Percentiles rank a stretch among this genome's conserved stretches.
phyloP scores from a whole-genome alignment of 768 basidiomycete species.

The Naganishia vaughanmartiniae region DNA sequence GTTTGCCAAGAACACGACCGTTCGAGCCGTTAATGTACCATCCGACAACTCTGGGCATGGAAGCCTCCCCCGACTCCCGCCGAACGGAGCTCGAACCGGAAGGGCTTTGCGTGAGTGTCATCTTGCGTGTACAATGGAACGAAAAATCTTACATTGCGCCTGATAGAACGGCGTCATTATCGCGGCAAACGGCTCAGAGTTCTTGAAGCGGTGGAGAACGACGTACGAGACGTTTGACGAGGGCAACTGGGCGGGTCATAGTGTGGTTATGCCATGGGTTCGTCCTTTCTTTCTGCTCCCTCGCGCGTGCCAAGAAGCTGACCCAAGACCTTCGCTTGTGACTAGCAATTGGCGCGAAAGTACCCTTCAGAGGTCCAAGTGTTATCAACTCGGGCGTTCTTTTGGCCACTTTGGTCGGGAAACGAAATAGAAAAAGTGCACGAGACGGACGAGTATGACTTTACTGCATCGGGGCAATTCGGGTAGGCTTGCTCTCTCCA shows the following conservation, averaged over 20 bases:
- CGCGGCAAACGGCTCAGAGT: slow-evolving; percentile 42
- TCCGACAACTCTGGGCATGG: slow-evolving; percentile 50
- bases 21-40: slow-evolving; percentile 46
- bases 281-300: slow-evolving; percentile 4
- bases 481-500: slow-evolving; percentile 36
- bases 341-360: slow-evolving; percentile 45
- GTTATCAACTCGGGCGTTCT: slow-evolving; percentile 49
- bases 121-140: no score
- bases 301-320: not conserved
- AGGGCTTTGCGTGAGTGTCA: slow-evolving; percentile 47
- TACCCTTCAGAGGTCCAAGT: slow-evolving; percentile 50
- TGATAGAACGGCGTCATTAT: slow-evolving; percentile 51
- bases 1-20: slow-evolving; percentile 39
- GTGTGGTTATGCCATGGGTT: slow-evolving; percentile 50
- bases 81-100: slow-evolving; percentile 44
- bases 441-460: slow-evolving; percentile 45
- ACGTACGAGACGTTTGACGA: slow-evolving; percentile 48
- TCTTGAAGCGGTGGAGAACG: slow-evolving; percentile 50
- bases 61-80: slow-evolving; percentile 45
- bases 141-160: no score
- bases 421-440: slow-evolving; percentile 46
- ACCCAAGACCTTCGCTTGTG: not conserved
- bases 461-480: slow-evolving; percentile 43
- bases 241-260: slow-evolving; percentile 47
- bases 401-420: slow-evolving; percentile 53